Evolutionary conservation across 768 basidiomycete species (phyloP), one percentile per base, ranked within the genome.

Genomic region (Xerocomus brunneocitrinus): DNA sequence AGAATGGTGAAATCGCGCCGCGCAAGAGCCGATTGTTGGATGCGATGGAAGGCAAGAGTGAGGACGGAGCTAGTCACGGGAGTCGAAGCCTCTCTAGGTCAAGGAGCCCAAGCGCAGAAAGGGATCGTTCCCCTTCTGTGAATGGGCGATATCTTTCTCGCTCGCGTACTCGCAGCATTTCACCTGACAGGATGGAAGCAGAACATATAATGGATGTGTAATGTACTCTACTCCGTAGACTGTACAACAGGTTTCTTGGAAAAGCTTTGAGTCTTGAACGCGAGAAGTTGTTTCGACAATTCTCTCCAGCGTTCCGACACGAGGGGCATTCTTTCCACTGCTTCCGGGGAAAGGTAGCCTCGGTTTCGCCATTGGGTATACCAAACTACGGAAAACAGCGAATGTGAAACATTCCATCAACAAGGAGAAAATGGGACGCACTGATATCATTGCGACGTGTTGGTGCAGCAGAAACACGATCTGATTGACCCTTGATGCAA

Each of bases 1-100:
- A 99, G 66, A 90, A 84, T 19, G 88, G 90, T 40, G 94, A 98
- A 8, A 78, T 99, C 24, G 85, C 85, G 0, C 88, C 90, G 4
- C 76, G 95, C 14, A 83, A 89, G 68, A 93, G 91, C 68, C 82
- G 87, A 42, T 72, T 99, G n/a, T 75, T 97, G 58, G 84, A 91
- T 60, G 92, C 91, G 1, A 80, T 95, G 83, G 87, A 92, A 64
- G 89, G 83, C 43, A 80, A 77, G 58, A 81, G 78, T 53, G 83
- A 87, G 27, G 68, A 71, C 41, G 67, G 42, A 13, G 78, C 71
- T 22, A 78, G 78, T 50, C 72, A 72, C 24, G 71, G 65, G 44
- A 73, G 76, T 58, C 70, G 71, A 31, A 71, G 63, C 27, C 45
- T 36, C 32, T 62, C 66, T 32, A 57, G 54, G 47, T 63, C 65